Evolutionary conservation across 768 basidiomycete genomes (phyloP), one percentile per base, ranked within the genome.

Genomic region (Neoboletus magnificus): DNA sequence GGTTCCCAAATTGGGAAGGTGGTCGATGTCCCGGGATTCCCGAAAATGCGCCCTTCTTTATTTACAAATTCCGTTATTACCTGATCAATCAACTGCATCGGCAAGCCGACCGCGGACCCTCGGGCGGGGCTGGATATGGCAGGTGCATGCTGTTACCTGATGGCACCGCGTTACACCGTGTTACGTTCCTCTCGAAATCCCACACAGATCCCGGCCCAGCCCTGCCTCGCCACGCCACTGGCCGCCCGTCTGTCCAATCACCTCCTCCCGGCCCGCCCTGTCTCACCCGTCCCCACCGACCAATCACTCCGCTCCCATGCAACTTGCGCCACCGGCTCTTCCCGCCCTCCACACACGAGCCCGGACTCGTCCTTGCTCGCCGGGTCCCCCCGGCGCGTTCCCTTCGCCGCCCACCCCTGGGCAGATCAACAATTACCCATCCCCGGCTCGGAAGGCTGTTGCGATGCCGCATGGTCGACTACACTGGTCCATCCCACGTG

Each of bases 31-130:
- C 70, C 71, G 71, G 58, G 61, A 56, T 60, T 56, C 54, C 70
- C 62, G 62, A 61, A 56, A 61, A 65, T 63, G 56, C 56, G 36
- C 58, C 56, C 54, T 66, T 48, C 44, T 50, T 57, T 62, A 56
- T 69, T 70, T 57, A 45, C 62, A 71, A 71, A 66, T 67, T 59
- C 58, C 45, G 66, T 52, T 68, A 72, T 72, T 61, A 71, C 59
- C 61, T 68, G 44, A 68, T 30, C 60, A 52, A 12, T 52, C 59
- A 68, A 57, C 54, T 61, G 52, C 54, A 63, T 63, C 63, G 65
- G 66, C 65, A 66, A 52, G 39, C 59, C 6, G 9, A 66, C 70
- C 70, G 70, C 70, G 70, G 70, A 55, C 25, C 70, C 70, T 73
- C 70, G 70, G 70, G 54, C 48, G 57, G 57, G 23, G 0, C 57